phyloP scores from a whole-genome alignment of 2,329 filamentous ascomycete species.

The Tolypocladium endophyticum region DNA sequence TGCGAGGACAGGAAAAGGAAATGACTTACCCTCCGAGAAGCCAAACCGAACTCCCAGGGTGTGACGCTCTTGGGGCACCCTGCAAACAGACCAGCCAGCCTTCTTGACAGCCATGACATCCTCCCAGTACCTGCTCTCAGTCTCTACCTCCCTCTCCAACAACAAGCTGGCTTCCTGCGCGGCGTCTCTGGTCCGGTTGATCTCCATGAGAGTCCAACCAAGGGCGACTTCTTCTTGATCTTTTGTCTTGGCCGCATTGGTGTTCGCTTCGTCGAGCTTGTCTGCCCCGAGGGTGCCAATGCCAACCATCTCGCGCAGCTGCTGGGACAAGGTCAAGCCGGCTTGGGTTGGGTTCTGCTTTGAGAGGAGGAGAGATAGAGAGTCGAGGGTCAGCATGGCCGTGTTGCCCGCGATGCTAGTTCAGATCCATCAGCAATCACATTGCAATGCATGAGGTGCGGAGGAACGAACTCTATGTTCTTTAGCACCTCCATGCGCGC shows the following conservation, averaged over 20 bases:
- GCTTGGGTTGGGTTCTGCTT: slow-evolving; percentile 67
- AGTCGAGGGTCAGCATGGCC: slow-evolving; percentile 64
- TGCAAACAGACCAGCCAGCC: slow-evolving; percentile 77
- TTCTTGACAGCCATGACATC: slow-evolving; percentile 73
- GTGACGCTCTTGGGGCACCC: slow-evolving; percentile 61
- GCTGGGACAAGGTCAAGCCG: slow-evolving; percentile 57
- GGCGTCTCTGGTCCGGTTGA: slow-evolving; percentile 64
- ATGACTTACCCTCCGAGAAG: slow-evolving; percentile 57
- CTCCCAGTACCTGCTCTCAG: slow-evolving; percentile 82
- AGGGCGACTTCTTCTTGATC: slow-evolving; percentile 47
- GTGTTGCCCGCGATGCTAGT: slow-evolving; percentile 35
- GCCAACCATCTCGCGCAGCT: slow-evolving; percentile 59
- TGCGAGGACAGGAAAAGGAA: background rate
- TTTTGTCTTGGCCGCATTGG: slow-evolving; percentile 41
- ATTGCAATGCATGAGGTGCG: background rate
- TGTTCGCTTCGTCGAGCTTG: slow-evolving; percentile 49
- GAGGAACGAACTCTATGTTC: slow-evolving; percentile 35
- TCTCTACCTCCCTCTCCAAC: slow-evolving; percentile 64
- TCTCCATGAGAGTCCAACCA: slow-evolving; percentile 70
- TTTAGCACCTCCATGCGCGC: slow-evolving; percentile 48
- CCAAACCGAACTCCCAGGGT: slow-evolving; percentile 81
- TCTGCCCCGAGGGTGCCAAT: slow-evolving; percentile 65
- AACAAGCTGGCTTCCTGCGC: slow-evolving; percentile 62
- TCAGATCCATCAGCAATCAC: background rate
- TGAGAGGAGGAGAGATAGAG: slow-evolving; percentile 73